Evolutionary conservation across 2,329 filamentous ascomycete genomes (phyloP), one percentile per base, ranked within the genome.

Genomic region (Plectosphaerella sp.): DNA sequence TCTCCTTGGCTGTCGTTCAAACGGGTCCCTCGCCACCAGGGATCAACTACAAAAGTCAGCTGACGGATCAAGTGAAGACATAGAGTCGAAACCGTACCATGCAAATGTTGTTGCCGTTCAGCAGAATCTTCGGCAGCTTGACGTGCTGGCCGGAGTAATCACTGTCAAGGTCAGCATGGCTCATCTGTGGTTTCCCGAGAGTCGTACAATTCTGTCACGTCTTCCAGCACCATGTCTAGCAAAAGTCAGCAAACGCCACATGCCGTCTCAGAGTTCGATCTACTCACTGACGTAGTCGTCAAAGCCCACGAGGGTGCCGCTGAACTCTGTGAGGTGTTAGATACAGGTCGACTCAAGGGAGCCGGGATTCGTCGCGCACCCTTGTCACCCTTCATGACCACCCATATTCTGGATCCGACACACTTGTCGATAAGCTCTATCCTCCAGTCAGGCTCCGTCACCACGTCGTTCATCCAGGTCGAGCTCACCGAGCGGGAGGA

Each of bases 261-360:
- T 4, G 37, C 8, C 8, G 15, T 20, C 3, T 39, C 8, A 36
- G 45, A 18, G 41, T 20, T 20, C 9, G 22, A 28, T 43, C 52
- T 42, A 96, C 93, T 77, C 80, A 97, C 92, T 99, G 81, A 99
- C 94, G 76, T 97, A 99, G 81, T 99, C 94, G 69, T 99, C 94
- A 64, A 99, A 99, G 3, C 94, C 94, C 51, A 96, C 83, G 24
- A 99, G 80, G 8, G 91, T 97, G 51, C 94, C 94, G 61, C 89
- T 90, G 75, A 99, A 99, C 72, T 99, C 94, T 97, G 67, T 45
- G 52, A 28, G 33, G 43, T 33, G 28, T 33, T 33, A 33, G 28
- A 15, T 39, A 12, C 35, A 56, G 54, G 55, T 47, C 14, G 20
- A n/a, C 8, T 12, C 20, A 9, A 4, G 18, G 33, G 1, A 8